Evolutionary conservation across 352 stramenopile species (phyloP), one percentile per base, ranked within the genome.

Genomic region (Pythium rhizo-oryzae): DNA sequence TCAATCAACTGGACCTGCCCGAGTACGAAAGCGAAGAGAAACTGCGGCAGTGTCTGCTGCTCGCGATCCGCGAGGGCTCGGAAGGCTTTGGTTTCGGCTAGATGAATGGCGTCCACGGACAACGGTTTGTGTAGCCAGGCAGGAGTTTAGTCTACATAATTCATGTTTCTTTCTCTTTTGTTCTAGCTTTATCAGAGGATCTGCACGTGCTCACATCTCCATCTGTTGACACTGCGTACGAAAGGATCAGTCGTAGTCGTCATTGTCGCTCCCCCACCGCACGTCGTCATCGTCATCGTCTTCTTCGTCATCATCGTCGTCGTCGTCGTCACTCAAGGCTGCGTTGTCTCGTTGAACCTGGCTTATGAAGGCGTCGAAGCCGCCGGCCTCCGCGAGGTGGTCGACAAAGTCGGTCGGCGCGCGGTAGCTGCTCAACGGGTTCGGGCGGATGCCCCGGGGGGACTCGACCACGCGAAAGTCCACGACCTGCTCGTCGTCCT

Each of bases 1-100:
- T 99, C 76, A 99, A 99, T 78, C 94, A 98, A 61, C 81, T 99
- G 47, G 98, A 99, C 79, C 80, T 99, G 35, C 98, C 98, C 19
- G 91, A 97, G 65, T 99, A 99, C 81, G 92, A 94, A 49, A 98
- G 82, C 70, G 94, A 99, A 72, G 97, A 99, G 47, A 97, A 98
- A 79, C 84, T 99, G 69, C 96, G 95, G 75, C 94, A 99, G 70
- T 98, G 98, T 66, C 74, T 99, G 25, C 65, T 99, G 24, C 92
- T 99, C 56, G 97, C 98, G 2, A 99, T 99, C 49, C 97, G 95
- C 25, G 98, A 99, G 89, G 98, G 98, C 63, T 94, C 91, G 43
- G 94, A 98, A 60, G 97, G 95, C 11, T 99, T 99, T 86, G 90
- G 97, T 21, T 99, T 99, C 84, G 97, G 96, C 63, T 99, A 98